Base-by-base conservation (phyloP, 2,329 filamentous ascomycete genomes). In the Fusarium drepaniforme region DNA sequence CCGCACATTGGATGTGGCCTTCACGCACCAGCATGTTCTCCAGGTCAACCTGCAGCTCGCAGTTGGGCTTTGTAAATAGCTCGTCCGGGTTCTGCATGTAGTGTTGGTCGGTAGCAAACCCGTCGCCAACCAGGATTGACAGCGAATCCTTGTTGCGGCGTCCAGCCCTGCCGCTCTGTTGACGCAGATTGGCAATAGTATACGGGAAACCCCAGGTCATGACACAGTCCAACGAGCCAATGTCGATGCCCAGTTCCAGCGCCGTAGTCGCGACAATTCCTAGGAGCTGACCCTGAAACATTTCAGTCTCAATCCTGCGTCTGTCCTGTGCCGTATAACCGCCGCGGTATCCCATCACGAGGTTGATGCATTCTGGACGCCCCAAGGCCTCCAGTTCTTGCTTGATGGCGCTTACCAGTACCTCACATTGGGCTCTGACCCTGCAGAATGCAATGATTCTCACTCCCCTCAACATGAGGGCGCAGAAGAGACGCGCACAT, bases 71-170 rank as follows among this genome's bases (percentile, higher is more conserved):
- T 0, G 94, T 97, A 83, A 98, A 96, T 28, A 99, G 93, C 82
- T 98, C 95, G 72, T 97, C 93, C 0, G 97, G 97, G 74, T 98
- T 97, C 72, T 94, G 91, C 97, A 99, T 99, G 83, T 97, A 99
- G 81, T 97, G 92, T 81, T 99, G 97, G 81, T 99, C 97, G 0
- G 94, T 95, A 4, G 96, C 92, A 75, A 97, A 98, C 74, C 92
- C 92, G 80, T 98, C 96, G 3, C 96, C 97, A 0, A 99, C 91
- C 1, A 99, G 86, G 3, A 99, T 91, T 0, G 95, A 97, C 4
- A 99, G 86, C 0, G 96, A 97, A 82, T 99, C 97, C 80, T 94
- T 97, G 81, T 98, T 98, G 70, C 96, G 90, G 69, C 97, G 90
- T 15, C 97, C 97, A 23, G 97, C 97, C 78, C 97, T 91, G 16